Percentiles rank a stretch among this genome's conserved stretches.
These are phyloP conservation scores for Ilyonectria robusta DNA, from an alignment of 2,329 filamentous ascomycete species.

Conservation along the genomic window DNA sequence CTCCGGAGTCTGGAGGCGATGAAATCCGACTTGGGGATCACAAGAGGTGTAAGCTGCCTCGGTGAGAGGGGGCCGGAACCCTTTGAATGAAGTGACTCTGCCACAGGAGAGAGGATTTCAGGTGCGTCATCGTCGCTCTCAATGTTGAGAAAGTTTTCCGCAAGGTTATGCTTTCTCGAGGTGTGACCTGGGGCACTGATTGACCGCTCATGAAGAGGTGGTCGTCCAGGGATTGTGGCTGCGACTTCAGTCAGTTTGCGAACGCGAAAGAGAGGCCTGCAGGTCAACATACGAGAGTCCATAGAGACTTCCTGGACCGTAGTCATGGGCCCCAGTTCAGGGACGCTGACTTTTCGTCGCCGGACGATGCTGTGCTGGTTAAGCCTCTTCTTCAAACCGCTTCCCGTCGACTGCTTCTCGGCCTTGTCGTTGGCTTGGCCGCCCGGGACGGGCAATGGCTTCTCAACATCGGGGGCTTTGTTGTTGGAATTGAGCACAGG, in stretches of 20 bases:
- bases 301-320: conserved; percentile 77
- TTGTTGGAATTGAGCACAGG: conserved; percentile 59
- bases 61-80: conserved; percentile 61
- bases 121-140: conserved; percentile 44
- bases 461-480: conserved; percentile 66
- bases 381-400: conserved; percentile 65
- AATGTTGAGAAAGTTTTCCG: conserved; percentile 45
- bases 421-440: conserved; percentile 57
- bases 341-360: conserved; percentile 74
- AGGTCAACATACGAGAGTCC: conserved; percentile 75
- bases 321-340: conserved; percentile 77
- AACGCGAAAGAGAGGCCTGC: neutral
- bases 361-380: conserved; percentile 71
- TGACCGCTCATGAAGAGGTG: conserved; percentile 75
- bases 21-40: conserved; percentile 62
- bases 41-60: conserved; percentile 68
- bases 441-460: conserved; percentile 62
- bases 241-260: conserved; percentile 38
- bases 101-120: conserved; percentile 40
- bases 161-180: conserved; percentile 58
- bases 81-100: conserved; percentile 42
- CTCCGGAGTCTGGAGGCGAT: conserved; percentile 44
- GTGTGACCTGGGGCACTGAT: conserved; percentile 71
- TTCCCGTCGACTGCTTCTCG: conserved; percentile 55
- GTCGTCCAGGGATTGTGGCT: conserved; percentile 78